Conservation (phyloP, 345 rosid genomes). For the Zanthoxylum bungeanum region DNA sequence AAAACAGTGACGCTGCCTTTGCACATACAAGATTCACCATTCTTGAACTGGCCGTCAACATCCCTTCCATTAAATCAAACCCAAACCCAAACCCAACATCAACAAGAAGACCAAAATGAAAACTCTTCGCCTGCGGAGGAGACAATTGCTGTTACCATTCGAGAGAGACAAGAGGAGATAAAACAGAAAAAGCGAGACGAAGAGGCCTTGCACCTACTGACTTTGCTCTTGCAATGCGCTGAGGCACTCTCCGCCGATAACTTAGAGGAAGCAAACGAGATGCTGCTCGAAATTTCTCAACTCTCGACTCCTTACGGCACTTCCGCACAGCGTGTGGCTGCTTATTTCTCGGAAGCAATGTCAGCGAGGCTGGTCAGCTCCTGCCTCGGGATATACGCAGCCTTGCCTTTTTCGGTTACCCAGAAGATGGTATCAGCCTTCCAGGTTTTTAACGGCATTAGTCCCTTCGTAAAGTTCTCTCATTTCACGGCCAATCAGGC, state of each 20-base stretch:
- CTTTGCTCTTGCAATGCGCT: conserved; percentile 90
- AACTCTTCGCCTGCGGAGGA: conserved; percentile 55
- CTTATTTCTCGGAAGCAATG: conserved; percentile 97
- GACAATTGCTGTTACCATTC: conserved; percentile 25
- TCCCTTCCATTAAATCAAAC: conserved; percentile 30
- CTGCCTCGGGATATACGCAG: conserved; percentile 77
- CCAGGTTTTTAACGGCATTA: conserved; percentile 94
- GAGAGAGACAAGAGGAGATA: conserved; percentile 72
- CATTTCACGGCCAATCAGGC: conserved; percentile 99
- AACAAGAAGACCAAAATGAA: conserved; percentile 30
- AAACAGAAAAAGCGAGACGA: conserved; percentile 80
- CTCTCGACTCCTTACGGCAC: conserved; percentile 93
- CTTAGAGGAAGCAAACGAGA: conserved; percentile 82
- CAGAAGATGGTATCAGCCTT: conserved; percentile 92
- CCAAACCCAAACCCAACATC: conserved; percentile 19
- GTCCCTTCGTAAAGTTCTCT: conserved; percentile 96
- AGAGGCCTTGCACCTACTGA: conserved; percentile 88
- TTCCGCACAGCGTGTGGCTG: conserved; percentile 96
- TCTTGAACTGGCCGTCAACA: conserved; percentile 30
- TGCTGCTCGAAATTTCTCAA: conserved; percentile 88
- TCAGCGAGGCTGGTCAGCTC: conserved; percentile 87
- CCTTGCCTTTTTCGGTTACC: conserved; percentile 67
- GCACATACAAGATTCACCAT: conserved; percentile 26
- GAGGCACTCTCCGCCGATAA: conserved; percentile 92
- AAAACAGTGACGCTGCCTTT: conserved; percentile 25